phyloP scores from a whole-genome alignment of 2,329 filamentous ascomycete species.

The Xylogone sp. region DNA sequence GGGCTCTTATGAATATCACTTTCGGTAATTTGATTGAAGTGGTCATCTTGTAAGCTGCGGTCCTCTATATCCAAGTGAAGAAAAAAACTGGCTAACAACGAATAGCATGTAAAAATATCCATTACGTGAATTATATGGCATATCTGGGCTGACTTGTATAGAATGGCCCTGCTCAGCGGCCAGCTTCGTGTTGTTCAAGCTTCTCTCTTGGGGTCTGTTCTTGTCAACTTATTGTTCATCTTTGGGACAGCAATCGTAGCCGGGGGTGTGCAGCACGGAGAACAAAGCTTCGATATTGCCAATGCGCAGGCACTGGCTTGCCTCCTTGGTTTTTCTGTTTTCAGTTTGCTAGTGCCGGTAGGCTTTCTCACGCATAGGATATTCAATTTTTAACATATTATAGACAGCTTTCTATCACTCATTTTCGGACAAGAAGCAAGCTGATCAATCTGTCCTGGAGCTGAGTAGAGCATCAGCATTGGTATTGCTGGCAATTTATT shows the following conservation, averaged over 20 bases:
- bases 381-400: conserved; percentile 32
- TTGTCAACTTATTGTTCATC: conserved; percentile 73
- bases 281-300: conserved; percentile 58
- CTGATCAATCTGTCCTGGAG: neutral
- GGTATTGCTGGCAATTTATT: conserved; percentile 69
- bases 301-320: conserved; percentile 45
- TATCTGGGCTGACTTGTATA: neutral
- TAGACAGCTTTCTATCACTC: conserved; percentile 62
- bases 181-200: conserved; percentile 75
- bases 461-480: conserved; percentile 23
- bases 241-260: conserved; percentile 72
- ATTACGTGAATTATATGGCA: neutral
- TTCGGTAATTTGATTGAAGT: conserved; percentile 61
- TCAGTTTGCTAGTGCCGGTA: conserved; percentile 56
- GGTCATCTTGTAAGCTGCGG: conserved; percentile 47
- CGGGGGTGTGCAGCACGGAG: conserved; percentile 31
- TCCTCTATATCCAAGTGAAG: conserved; percentile 31
- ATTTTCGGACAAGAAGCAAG: conserved; percentile 40
- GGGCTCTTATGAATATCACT: conserved; percentile 58
- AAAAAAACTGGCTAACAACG: conserved; percentile 40
- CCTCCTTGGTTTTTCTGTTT: conserved; percentile 63
- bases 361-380: conserved; percentile 43
- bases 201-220: conserved; percentile 70
- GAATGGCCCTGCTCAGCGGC: conserved; percentile 32
- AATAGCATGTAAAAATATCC: neutral